Evolutionary conservation across 495 filamentous ascomycete species (phyloP).

Genomic region (Trichoderma virens): DNA sequence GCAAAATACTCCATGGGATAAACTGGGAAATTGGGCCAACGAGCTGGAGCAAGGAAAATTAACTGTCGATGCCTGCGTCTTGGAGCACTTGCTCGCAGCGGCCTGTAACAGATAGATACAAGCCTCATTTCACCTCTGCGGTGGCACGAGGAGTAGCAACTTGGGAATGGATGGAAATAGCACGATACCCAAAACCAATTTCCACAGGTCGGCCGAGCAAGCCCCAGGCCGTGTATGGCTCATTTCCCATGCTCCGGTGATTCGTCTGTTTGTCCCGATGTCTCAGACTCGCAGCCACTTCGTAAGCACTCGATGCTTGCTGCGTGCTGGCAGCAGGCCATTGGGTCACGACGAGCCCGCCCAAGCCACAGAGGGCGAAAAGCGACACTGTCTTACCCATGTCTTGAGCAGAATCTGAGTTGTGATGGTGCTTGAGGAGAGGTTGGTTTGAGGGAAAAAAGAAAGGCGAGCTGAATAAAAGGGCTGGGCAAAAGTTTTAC

Average conservation of each 20-base stretch:
- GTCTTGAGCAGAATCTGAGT: background rate
- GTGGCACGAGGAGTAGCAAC: background rate
- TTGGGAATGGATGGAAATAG: background rate
- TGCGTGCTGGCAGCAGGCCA: background rate
- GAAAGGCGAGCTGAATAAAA: background rate
- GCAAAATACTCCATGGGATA: background rate
- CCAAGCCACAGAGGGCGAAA: background rate
- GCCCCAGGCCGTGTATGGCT: too few species aligned
- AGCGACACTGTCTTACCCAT: background rate
- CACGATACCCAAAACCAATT: background rate
- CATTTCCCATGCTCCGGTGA: background rate
- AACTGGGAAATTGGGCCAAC: background rate
- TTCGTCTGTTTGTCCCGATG: background rate
- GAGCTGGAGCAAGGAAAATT: background rate
- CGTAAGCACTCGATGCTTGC: background rate
- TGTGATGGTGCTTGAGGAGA: background rate
- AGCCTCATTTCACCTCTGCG: background rate
- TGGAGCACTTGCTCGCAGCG: background rate
- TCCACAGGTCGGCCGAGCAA: too few species aligned
- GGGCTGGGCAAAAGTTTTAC: background rate
- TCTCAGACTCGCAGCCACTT: slow-evolving; percentile 2
- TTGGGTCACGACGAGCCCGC: background rate
- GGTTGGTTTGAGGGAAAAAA: background rate
- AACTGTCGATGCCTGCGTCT: background rate
- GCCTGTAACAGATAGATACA: background rate